A percentile compares a stretch with the other conserved stretches of the same genome.
phyloP scores from a whole-genome alignment of 345 rosid genomes.

The Aquilaria malaccensis region DNA sequence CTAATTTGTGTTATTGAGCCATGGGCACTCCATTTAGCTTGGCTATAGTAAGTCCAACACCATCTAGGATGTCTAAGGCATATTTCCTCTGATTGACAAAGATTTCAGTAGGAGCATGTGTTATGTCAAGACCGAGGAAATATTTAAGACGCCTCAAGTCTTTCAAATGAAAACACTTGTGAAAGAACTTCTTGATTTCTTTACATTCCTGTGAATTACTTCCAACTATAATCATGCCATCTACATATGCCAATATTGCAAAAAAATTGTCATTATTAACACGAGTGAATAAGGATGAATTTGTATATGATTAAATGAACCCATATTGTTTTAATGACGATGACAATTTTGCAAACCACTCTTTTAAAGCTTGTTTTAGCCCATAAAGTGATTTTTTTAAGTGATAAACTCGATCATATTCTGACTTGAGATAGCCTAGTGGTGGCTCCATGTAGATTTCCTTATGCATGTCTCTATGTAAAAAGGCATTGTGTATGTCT shows the following conservation, averaged over 20 bases:
- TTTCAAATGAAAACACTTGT: not conserved
- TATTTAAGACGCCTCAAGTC: not conserved
- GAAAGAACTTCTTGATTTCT: no score
- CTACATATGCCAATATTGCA: not conserved
- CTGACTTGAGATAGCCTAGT: not conserved
- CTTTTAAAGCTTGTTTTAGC: not conserved
- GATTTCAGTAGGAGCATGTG: not conserved
- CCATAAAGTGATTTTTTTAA: not conserved
- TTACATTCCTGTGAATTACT: not conserved
- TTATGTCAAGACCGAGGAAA: not conserved
- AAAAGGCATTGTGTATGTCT: no score
- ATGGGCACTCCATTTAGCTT: not conserved
- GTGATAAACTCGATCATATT: not conserved
- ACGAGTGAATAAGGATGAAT: not conserved
- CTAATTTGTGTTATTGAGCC: no score
- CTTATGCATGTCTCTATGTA: not conserved
- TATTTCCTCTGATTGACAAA: not conserved
- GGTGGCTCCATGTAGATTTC: not conserved
- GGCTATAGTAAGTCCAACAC: not conserved
- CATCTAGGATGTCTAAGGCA: not conserved
- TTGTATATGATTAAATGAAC: not conserved
- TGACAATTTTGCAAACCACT: not conserved
- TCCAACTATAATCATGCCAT: not conserved
- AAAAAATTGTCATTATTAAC: no score
- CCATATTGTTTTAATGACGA: not conserved